Evolutionary conservation across 148 eudicot genomes (phyloP), one percentile per base, ranked within the genome.

Genomic region (Simmondsia chinensis): DNA sequence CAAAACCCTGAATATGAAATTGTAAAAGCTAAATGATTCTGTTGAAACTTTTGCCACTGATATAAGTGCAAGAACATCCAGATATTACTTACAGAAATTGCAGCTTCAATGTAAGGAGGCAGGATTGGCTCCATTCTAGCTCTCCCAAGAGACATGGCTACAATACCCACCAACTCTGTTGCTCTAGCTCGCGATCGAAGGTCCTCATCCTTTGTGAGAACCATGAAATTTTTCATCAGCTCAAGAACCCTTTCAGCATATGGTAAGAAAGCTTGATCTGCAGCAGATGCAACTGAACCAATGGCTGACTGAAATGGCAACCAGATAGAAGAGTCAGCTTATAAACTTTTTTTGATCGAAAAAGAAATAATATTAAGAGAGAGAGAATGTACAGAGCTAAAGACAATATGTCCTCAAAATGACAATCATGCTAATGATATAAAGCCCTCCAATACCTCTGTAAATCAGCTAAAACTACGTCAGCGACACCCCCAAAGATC

Each of bases 61-160:
- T 15, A 22, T 12, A 36, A 39, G n/a, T 16, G 31, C 25, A 39
- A 21, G 15, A 23, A 1, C 29, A 33, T 11, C 31, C 17, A 6
- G n/a, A 10, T 15, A 34, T 40, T 22, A 43, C 24, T 70, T 61
- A 89, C 97, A 73, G 87, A 56, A 27, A 91, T 74, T 39, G 97
- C 95, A 71, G 97, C 97, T 74, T 91, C 97, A 59, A 91, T 74
- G 53, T 76, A 91, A 50, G 94, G 77, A 29, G 95, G 95, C 58
- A 91, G 69, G 61, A 85, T 70, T 37, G 94, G 83, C 50, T 85
- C 97, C 97, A 91, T 91, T 53, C 72, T 65, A 41, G 56, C 76
- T 67, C 88, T 76, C 29, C 97, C 97, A 53, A 76, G 94, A 40
- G 95, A 72, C 94, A 85, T 85, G 24, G 97, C 94, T 49, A 81